These are phyloP conservation scores for Teratosphaeria destructans DNA, from an alignment of 2,329 filamentous ascomycete genomes.

Conservation along the genomic window DNA sequence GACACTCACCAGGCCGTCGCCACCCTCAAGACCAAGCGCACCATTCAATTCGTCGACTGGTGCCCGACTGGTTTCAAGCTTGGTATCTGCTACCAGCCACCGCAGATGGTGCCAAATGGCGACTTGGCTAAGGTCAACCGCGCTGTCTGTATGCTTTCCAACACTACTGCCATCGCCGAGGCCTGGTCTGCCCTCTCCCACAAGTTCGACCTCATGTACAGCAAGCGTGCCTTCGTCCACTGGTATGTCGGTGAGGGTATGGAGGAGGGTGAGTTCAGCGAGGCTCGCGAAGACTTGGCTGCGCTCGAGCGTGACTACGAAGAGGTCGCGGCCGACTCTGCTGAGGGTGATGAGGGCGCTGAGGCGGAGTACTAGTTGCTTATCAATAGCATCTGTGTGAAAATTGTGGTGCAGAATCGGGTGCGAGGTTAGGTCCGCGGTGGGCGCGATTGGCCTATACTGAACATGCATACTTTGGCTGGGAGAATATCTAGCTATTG, in stretches of 20 bases:
- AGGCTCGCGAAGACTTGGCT: constrained; percentile 96
- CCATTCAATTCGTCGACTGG: constrained; percentile 99
- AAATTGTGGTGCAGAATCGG: not conserved
- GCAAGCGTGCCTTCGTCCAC: constrained; percentile 99
- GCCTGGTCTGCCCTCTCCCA: constrained; percentile 91
- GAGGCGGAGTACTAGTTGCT: constrained; percentile 78
- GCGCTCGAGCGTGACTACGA: constrained; percentile 98
- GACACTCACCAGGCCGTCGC: constrained; percentile 88
- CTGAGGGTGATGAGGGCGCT: constrained; percentile 72
- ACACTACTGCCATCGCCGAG: constrained; percentile 97
- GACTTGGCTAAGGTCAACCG: constrained; percentile 97
- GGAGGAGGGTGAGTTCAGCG: constrained; percentile 99
- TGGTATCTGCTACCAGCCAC: constrained; percentile 99
- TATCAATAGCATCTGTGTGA: not conserved
- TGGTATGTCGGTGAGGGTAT: constrained; percentile 99
- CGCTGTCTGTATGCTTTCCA: constrained; percentile 97
- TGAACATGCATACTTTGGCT: constrained; percentile 3
- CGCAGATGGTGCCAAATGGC: constrained; percentile 89
- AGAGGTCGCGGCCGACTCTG: constrained; percentile 90
- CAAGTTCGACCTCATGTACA: constrained; percentile 99
- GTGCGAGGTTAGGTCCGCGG: not conserved
- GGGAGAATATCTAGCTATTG: not conserved
- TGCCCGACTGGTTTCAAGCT: constrained; percentile 99
- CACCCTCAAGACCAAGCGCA: constrained; percentile 97
- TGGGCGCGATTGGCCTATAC: constrained; percentile 5